These are phyloP conservation scores for Byssothecium circinans DNA, from an alignment of 2,329 filamentous ascomycete species.

Conservation along the genomic window DNA sequence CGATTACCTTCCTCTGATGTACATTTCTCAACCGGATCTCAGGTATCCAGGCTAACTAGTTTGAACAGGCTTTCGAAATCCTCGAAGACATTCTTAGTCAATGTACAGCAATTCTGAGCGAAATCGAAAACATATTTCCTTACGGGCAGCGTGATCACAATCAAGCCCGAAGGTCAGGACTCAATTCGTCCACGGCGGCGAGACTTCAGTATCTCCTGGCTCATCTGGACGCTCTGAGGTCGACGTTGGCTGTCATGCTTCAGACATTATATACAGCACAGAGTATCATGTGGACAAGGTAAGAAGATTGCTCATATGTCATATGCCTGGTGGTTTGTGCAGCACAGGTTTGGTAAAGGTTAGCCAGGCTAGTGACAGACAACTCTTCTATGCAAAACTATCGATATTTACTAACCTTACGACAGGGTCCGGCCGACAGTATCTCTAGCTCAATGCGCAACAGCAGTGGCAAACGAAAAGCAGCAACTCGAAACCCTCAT, in stretches of 20 bases:
- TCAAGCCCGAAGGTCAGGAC: constrained; percentile 7
- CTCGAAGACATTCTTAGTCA: constrained; percentile 40
- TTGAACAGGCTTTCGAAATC: constrained; percentile 34
- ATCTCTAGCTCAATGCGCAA: constrained; percentile 34
- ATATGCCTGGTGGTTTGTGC: background rate
- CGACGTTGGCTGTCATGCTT: constrained; percentile 42
- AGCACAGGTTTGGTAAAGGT: no score
- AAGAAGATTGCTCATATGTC: constrained; percentile 12
- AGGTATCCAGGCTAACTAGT: constrained; percentile 9
- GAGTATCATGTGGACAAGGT: constrained; percentile 44
- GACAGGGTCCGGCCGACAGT: constrained; percentile 34
- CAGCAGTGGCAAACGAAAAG: constrained; percentile 40
- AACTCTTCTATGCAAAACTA: no score
- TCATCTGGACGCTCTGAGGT: constrained; percentile 39
- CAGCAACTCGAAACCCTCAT: constrained; percentile 42
- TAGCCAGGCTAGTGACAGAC: no score
- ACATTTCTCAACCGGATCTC: constrained; percentile 9
- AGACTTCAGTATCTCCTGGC: constrained; percentile 37
- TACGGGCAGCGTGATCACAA: background rate
- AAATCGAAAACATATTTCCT: constrained; percentile 29
- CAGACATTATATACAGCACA: constrained; percentile 44
- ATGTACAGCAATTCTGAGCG: constrained; percentile 28
- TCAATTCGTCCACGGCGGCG: constrained; percentile 14
- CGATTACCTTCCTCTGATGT: constrained; percentile 41
- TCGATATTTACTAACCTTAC: background rate